These are phyloP conservation scores for Emmonsiellopsis sp. DNA, from an alignment of 2,329 filamentous ascomycete genomes.

Conservation along the genomic window DNA sequence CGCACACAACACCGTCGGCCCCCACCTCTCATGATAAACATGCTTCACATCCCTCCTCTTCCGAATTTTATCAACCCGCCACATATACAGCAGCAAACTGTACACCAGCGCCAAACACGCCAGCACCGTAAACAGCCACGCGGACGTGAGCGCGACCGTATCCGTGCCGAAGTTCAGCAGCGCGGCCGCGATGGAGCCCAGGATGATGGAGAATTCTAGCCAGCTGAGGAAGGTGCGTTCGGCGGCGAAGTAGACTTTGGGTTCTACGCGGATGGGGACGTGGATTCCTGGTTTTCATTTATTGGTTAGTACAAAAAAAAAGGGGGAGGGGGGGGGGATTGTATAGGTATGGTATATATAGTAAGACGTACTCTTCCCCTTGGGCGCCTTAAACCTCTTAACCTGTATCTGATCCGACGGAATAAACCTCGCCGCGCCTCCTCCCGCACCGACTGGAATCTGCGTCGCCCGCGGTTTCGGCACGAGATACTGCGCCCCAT, in stretches of 20 bases:
- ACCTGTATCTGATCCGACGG: constrained; percentile 36
- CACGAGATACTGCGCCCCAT: constrained; percentile 41
- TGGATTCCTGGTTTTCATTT: constrained; percentile 73
- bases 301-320: not conserved
- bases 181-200: constrained; percentile 76
- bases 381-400: constrained; percentile 50
- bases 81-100: constrained; percentile 73
- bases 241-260: constrained; percentile 94
- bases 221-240: constrained; percentile 94
- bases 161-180: constrained; percentile 68
- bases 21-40: constrained; percentile 78
- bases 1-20: constrained; percentile 66
- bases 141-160: constrained; percentile 54
- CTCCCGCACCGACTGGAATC: constrained; percentile 24
- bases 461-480: constrained; percentile 43
- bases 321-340: not conserved
- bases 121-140: constrained; percentile 72
- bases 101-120: constrained; percentile 74
- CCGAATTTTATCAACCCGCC: constrained; percentile 77
- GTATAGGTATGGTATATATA: not conserved
- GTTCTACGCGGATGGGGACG: constrained; percentile 89
- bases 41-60: constrained; percentile 66
- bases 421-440: constrained; percentile 26
- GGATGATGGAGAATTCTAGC: constrained; percentile 94
- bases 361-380: constrained; percentile 39